Conservation (phyloP, 805 yeast species). For the Myxozyma nipponensis region DNA sequence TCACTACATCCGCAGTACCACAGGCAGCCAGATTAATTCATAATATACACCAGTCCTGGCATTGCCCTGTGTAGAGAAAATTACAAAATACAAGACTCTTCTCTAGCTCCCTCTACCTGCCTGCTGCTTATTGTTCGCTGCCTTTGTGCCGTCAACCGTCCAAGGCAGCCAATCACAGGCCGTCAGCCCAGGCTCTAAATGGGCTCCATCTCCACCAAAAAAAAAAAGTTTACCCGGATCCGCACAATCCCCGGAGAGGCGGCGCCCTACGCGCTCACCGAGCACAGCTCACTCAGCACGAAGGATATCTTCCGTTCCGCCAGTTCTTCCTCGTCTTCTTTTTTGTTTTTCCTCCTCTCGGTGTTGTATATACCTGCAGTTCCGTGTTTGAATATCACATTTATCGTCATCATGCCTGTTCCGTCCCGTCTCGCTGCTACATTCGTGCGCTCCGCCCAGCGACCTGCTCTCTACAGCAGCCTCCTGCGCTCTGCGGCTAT, state of each 20-base stretch:
- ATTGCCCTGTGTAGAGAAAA: too few relatives aligned
- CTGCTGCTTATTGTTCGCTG: too few relatives aligned
- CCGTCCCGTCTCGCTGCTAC: constrained; percentile 26
- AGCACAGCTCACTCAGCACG: neutral
- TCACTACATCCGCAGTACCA: too few relatives aligned
- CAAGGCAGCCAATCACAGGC: neutral
- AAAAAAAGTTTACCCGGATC: constrained; percentile 1
- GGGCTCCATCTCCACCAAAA: too few relatives aligned
- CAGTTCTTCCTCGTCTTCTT: neutral
- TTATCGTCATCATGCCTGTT: constrained; percentile 18
- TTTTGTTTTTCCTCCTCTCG: neutral
- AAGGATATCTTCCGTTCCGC: constrained; percentile 1
- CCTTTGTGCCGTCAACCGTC: too few relatives aligned
- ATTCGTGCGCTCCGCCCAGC: constrained; percentile 27
- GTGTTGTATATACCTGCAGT: too few relatives aligned
- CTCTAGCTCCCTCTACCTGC: too few relatives aligned
- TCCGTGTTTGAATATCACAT: too few relatives aligned
- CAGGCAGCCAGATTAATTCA: too few relatives aligned
- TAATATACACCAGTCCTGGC: too few relatives aligned
- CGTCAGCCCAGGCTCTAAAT: too few relatives aligned
- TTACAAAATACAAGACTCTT: too few relatives aligned
- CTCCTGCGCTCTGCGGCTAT: constrained; percentile 18
- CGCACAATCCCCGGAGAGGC: neutral
- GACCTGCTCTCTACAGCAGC: constrained; percentile 16
- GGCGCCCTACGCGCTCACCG: neutral